Evolutionary conservation across 306 rosid genomes (phyloP), one percentile per base, ranked within the genome.

Genomic region (Sesbania bispinosa): DNA sequence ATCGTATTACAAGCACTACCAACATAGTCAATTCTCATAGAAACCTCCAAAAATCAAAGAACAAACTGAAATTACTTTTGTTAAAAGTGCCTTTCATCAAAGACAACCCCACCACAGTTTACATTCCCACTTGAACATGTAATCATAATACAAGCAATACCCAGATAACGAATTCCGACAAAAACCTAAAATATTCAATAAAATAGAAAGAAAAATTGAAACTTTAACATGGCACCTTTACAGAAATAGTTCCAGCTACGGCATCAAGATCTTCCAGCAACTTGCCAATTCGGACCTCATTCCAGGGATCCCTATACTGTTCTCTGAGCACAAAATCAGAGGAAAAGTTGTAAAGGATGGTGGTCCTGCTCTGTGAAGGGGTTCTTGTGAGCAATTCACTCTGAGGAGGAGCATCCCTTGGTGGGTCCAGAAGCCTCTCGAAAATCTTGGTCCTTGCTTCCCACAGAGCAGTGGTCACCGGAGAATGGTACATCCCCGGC

Each of bases 401-500:
- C 80, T 89, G 99, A 0, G 96, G 96, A 10, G 96, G 96, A 2
- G 96, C 96, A 61, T 94, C 99, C 19, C 77, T 80, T 0, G 96
- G 96, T 20, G 96, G 93, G 76, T 94, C 93, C 10, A 89, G 82
- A 48, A 90, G 84, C 73, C 84, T 79, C 81, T 89, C 98, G 29
- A 90, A 89, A 32, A 86, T 89, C 10, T 78, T 77, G 1, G 75
- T 55, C 81, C 97, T 78, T 0, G 97, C 96, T 47, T 91, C 95
- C 99, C 99, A 94, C 5, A 94, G 77, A 1, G 99, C 99, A 4
- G 89, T 75, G 0, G 99, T 91, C 38, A 94, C 99, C 16, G 99
- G 96, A 6, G 99, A 94, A 62, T 89, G 97, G 88, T 86, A 89
- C 93, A 91, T 91, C 55, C 97, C 99, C 0, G 97, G 97, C 98